Percentiles rank a stretch among this genome's conserved stretches.
Conservation (phyloP, 139 green algal genomes). For the Prasinococcaceae sp. region DNA sequence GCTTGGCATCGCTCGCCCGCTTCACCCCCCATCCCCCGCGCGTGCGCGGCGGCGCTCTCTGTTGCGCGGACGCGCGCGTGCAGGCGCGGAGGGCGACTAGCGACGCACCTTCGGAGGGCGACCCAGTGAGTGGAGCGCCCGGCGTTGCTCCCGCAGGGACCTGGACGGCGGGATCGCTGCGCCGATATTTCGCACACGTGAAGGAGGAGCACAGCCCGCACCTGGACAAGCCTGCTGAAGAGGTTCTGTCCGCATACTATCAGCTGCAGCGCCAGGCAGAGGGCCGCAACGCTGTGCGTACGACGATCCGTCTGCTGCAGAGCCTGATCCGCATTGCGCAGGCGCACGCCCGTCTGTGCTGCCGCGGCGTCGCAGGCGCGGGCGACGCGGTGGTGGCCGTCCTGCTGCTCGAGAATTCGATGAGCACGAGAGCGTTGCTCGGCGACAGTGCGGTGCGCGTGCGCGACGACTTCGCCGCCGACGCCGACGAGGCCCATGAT, state of each 20-base stretch:
- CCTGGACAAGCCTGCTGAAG: conserved; percentile 33
- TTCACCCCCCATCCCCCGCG: no score
- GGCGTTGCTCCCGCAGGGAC: background rate
- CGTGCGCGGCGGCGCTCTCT: background rate
- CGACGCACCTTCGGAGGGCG: background rate
- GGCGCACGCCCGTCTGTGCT: conserved; percentile 66
- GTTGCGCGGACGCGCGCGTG: background rate
- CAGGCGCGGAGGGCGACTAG: background rate
- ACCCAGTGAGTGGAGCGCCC: background rate
- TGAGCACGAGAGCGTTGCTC: background rate
- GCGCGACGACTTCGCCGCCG: no score
- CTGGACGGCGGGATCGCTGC: conserved; percentile 46
- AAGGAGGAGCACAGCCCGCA: conserved; percentile 27
- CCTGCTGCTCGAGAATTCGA: conserved; percentile 10
- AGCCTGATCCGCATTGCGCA: conserved; percentile 66
- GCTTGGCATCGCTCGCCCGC: background rate
- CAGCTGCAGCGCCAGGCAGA: conserved; percentile 18
- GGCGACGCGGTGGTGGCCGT: conserved; percentile 21
- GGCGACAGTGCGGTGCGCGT: no score
- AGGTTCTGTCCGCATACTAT: conserved; percentile 60
- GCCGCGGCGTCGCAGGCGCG: conserved; percentile 30
- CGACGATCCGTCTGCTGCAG: conserved; percentile 74
- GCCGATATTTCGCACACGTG: conserved; percentile 59
- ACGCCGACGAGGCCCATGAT: no score
- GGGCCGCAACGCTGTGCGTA: conserved; percentile 7